Percentiles rank a stretch among this genome's conserved stretches.
These are phyloP conservation scores for Aspergillus calidoustus DNA, from an alignment of 2,329 filamentous ascomycete species.

Conservation along the genomic window DNA sequence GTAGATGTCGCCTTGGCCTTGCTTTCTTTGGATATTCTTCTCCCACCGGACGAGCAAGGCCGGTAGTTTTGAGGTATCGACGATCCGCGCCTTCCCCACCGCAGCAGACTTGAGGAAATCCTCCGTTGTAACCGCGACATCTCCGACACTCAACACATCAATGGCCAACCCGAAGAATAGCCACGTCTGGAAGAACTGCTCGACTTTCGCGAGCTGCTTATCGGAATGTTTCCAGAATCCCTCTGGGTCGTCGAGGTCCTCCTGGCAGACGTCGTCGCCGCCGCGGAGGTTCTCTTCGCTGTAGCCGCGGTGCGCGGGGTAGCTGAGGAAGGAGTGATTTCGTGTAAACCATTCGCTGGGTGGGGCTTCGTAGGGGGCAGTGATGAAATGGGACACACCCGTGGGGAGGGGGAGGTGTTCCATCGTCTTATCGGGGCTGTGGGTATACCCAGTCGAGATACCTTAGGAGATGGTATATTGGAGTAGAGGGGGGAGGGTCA, in stretches of 20 bases:
- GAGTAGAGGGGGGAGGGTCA: no score
- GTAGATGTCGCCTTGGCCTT: not conserved
- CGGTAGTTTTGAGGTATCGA: constrained; percentile 3
- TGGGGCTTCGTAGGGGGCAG: constrained; percentile 21
- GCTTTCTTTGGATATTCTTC: not conserved
- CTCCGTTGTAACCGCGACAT: constrained; percentile 10
- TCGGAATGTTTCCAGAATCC: constrained; percentile 11
- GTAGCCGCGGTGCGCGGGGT: constrained; percentile 16
- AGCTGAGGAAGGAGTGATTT: constrained; percentile 12
- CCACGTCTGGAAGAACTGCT: constrained; percentile 31
- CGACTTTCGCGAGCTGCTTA: constrained; percentile 3
- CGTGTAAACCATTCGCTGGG: constrained; percentile 15
- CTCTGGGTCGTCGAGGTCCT: constrained; percentile 12
- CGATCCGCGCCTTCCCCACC: not conserved
- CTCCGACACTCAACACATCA: constrained; percentile 16
- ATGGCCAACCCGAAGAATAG: constrained; percentile 30
- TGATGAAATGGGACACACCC: constrained; percentile 14
- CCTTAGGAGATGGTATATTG: no score
- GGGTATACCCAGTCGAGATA: no score
- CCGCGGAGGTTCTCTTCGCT: constrained; percentile 20
- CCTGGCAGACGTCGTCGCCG: constrained; percentile 11
- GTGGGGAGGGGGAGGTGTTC: constrained; percentile 19
- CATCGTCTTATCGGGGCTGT: not conserved
- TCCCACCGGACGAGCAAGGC: constrained; percentile 1
- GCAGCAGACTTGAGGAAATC: constrained; percentile 14